phyloP scores from a whole-genome alignment of 305 asterid genomes.

The Fraxinus ornus region DNA sequence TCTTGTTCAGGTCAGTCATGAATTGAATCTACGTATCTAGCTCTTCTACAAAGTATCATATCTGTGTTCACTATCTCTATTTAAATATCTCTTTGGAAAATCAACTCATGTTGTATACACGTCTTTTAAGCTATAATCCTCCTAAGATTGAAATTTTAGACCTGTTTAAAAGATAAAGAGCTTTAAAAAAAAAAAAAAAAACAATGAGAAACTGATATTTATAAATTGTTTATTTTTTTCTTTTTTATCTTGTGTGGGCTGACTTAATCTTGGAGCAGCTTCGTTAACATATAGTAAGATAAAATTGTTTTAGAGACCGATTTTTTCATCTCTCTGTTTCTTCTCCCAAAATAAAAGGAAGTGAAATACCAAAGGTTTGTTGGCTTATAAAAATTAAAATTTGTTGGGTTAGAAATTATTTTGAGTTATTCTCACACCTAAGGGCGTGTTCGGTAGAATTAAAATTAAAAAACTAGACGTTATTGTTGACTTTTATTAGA shows the following conservation, averaged over 20 bases:
- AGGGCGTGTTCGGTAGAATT: no score
- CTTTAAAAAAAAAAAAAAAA: neutral
- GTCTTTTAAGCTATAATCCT: neutral
- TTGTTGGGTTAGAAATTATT: neutral
- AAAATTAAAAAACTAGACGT: no score
- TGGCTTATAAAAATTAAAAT: neutral
- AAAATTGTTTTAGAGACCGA: neutral
- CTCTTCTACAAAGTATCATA: neutral
- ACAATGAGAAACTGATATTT: neutral
- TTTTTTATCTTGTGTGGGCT: neutral
- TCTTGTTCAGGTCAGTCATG: slow-evolving; percentile 65
- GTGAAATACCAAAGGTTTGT: neutral
- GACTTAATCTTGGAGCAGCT: slow-evolving; percentile 2
- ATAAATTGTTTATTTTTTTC: neutral
- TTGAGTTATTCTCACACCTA: neutral
- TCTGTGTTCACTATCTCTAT: neutral
- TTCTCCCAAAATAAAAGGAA: neutral
- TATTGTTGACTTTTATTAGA: no score
- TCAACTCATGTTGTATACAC: neutral
- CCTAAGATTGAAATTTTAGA: neutral
- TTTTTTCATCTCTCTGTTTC: neutral
- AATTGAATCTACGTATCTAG: neutral
- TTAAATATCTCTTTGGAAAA: neutral
- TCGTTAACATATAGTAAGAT: neutral
- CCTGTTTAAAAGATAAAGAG: neutral